A percentile compares a stretch with the other conserved stretches of the same genome.
Evolutionary conservation across 352 stramenopile species (phyloP).

Genomic region (Pythium brachiatum): DNA sequence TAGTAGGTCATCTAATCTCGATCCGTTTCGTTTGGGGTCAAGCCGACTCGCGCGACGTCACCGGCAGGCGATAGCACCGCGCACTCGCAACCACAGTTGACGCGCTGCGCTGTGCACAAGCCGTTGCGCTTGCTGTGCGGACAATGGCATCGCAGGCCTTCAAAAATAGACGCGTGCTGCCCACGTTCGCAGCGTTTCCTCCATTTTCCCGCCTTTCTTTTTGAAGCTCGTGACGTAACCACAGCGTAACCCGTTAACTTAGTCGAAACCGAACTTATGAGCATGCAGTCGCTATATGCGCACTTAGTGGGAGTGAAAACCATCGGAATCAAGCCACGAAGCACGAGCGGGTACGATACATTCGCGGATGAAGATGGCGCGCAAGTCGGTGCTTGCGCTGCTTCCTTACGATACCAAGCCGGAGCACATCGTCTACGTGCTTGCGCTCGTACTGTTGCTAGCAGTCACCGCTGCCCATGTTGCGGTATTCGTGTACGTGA

Average conservation of each 20-base stretch:
- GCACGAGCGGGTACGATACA: background rate
- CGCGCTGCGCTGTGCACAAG: too few relatives aligned
- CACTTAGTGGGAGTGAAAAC: background rate
- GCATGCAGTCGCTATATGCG: too few relatives aligned
- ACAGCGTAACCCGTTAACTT: background rate
- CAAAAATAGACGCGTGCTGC: background rate
- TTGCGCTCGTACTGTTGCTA: constrained; percentile 5
- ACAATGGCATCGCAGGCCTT: background rate
- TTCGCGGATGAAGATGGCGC: background rate
- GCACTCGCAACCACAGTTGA: background rate
- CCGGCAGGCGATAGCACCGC: background rate
- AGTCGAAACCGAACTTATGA: background rate
- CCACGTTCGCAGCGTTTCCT: background rate
- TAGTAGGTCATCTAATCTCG: background rate
- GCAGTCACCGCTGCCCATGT: constrained; percentile 19
- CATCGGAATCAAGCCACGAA: background rate
- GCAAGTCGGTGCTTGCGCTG: constrained; percentile 11
- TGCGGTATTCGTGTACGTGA: constrained; percentile 30
- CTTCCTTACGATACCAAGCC: constrained; percentile 47
- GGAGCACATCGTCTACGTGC: constrained; percentile 26
- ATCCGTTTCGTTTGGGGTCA: background rate
- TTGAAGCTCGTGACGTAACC: background rate
- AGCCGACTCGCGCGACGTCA: background rate
- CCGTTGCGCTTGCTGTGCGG: background rate
- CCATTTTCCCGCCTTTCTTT: background rate